Percentiles rank a stretch among this genome's conserved stretches.
phyloP scores from a whole-genome alignment of 2,329 filamentous ascomycete species.

The Penicillium sp. region DNA sequence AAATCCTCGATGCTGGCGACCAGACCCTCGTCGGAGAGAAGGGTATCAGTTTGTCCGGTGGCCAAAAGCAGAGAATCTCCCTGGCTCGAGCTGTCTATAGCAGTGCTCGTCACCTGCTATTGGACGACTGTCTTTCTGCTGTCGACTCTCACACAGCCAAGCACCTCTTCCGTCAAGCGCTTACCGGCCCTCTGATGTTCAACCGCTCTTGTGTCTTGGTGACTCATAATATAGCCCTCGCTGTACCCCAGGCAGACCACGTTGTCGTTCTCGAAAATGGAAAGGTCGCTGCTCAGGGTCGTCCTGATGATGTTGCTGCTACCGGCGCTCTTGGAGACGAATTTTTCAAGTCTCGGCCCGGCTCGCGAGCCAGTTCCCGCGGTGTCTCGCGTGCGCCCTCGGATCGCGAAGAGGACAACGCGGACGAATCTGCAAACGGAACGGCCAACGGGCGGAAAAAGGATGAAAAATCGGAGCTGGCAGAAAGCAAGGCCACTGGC shows the following conservation, averaged over 20 bases:
- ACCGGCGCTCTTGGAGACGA: slow-evolving; percentile 91
- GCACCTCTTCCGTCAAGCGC: slow-evolving; percentile 94
- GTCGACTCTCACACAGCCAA: slow-evolving; percentile 97
- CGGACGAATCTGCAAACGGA: slow-evolving; percentile 43
- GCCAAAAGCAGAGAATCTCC: slow-evolving; percentile 96
- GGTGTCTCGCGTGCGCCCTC: slow-evolving; percentile 77
- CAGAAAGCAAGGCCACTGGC: slow-evolving; percentile 78
- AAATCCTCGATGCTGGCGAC: slow-evolving; percentile 89
- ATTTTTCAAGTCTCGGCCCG: slow-evolving; percentile 69
- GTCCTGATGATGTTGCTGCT: slow-evolving; percentile 71
- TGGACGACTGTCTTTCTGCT: slow-evolving; percentile 94
- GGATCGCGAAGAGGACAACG: slow-evolving; percentile 58
- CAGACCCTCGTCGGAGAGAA: slow-evolving; percentile 95
- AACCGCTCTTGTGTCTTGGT: slow-evolving; percentile 90
- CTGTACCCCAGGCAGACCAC: slow-evolving; percentile 74
- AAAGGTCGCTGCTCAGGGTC: slow-evolving; percentile 72
- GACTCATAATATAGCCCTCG: slow-evolving; percentile 90
- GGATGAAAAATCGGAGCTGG: slow-evolving; percentile 50
- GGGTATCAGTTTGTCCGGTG: slow-evolving; percentile 92
- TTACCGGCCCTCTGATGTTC: slow-evolving; percentile 84
- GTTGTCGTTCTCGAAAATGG: slow-evolving; percentile 88
- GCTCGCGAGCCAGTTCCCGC: slow-evolving; percentile 68
- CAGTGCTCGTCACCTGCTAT: slow-evolving; percentile 81
- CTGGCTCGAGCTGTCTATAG: slow-evolving; percentile 97
- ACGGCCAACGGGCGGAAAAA: slow-evolving; percentile 39